These are phyloP conservation scores for Fomes fomentarius DNA, from an alignment of 1,284 basidiomycete species.

Conservation along the genomic window DNA sequence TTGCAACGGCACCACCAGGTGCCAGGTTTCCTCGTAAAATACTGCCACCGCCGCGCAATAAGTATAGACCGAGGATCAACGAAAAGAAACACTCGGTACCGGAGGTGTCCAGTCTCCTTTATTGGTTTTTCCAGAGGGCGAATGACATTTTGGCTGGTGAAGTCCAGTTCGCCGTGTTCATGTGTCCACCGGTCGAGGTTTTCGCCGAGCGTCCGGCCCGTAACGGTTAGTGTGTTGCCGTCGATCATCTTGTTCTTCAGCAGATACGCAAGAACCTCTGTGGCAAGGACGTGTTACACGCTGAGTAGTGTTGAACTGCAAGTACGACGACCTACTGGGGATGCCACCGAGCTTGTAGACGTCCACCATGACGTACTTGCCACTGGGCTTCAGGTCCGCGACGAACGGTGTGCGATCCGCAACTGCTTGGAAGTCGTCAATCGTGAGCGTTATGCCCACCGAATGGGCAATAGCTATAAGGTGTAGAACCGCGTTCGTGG, in stretches of 20 bases:
- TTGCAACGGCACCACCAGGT: slow-evolving; percentile 91
- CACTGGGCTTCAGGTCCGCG: slow-evolving; percentile 89
- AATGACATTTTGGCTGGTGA: slow-evolving; percentile 77
- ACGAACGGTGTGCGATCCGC: slow-evolving; percentile 88
- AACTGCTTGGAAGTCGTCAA: slow-evolving; percentile 88
- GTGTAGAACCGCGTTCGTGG: slow-evolving; percentile 92
- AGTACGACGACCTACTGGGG: slow-evolving; percentile 60
- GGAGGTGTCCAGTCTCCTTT: slow-evolving; percentile 86
- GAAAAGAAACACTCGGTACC: slow-evolving; percentile 46
- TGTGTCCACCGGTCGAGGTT: slow-evolving; percentile 87
- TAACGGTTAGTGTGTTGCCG: slow-evolving; percentile 87
- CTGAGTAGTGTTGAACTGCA: background rate
- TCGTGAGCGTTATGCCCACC: slow-evolving; percentile 78
- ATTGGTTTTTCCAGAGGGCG: slow-evolving; percentile 86
- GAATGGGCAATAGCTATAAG: slow-evolving; percentile 90
- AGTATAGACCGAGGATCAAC: background rate
- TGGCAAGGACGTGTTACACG: slow-evolving; percentile 12
- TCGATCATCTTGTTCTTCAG: slow-evolving; percentile 84
- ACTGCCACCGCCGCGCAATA: slow-evolving; percentile 38
- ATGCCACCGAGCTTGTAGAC: slow-evolving; percentile 89
- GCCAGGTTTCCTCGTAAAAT: slow-evolving; percentile 89
- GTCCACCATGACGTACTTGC: slow-evolving; percentile 91
- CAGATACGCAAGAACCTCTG: slow-evolving; percentile 84
- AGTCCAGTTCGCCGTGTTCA: slow-evolving; percentile 75
- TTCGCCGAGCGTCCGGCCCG: slow-evolving; percentile 85